These are phyloP conservation scores for Brettanomyces anomalus DNA, from an alignment of 805 yeast species.

Conservation along the genomic window DNA sequence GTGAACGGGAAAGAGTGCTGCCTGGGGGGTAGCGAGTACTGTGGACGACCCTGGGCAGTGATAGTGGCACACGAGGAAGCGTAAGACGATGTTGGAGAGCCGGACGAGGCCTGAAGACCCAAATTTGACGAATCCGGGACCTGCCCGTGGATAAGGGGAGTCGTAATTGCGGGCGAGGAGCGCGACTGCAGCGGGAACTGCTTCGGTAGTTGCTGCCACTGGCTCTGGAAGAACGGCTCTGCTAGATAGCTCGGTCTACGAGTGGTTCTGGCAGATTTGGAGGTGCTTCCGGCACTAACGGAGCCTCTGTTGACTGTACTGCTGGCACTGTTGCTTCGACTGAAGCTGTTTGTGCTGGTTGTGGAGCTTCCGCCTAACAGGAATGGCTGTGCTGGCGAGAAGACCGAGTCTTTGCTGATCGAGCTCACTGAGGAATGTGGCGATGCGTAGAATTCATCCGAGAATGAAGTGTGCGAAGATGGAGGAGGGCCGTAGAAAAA, in stretches of 20 bases:
- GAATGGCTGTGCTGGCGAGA: conserved; percentile 4
- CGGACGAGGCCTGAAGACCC: background rate
- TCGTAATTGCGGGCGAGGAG: no score
- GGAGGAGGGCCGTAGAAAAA: conserved; percentile 8
- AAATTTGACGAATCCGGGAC: no score
- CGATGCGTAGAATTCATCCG: conserved; percentile 15
- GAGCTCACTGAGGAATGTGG: conserved; percentile 25
- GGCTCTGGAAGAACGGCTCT: background rate
- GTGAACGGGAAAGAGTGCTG: conserved; percentile 4
- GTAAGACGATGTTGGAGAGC: background rate
- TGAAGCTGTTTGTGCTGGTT: conserved; percentile 1
- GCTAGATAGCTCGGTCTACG: conserved; percentile 4
- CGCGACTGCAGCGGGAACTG: no score
- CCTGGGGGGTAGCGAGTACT: conserved; percentile 1
- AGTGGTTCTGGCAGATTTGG: background rate
- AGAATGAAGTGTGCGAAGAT: conserved; percentile 4
- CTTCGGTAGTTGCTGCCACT: no score
- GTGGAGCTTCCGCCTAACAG: conserved; percentile 1
- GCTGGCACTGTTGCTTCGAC: background rate
- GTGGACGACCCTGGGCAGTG: background rate
- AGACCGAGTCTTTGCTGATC: conserved; percentile 19
- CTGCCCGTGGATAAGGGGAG: no score
- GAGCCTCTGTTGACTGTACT: background rate
- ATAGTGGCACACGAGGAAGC: background rate
- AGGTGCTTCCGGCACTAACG: background rate